Evolutionary conservation across 805 yeast species (phyloP), one percentile per base, ranked within the genome.

Genomic region (Sungouiella thailandica): DNA sequence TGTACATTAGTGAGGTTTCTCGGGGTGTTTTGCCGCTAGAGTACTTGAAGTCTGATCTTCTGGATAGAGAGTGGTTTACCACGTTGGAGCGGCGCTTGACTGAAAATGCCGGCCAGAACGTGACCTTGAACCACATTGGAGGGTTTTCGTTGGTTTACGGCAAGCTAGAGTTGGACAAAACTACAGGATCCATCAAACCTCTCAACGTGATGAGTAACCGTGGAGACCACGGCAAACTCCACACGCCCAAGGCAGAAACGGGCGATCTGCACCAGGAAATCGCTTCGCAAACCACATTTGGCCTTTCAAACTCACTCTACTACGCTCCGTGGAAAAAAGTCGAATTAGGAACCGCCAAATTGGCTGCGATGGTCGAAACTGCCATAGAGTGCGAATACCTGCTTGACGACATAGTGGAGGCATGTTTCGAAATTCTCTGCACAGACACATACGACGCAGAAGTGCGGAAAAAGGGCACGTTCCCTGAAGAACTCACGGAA

Each of bases 311-410:
- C 51, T 81, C 89, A 2, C 58, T 74, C n/a, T 73, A 65, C 44
- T 64, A 69, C 19, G 65, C 76, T 17, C 82, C 85, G 5, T 89
- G 97, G 97, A 70, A 72, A 0, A 90, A 89, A 48, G 82, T 82
- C 0, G 44, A 50, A 4, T 34, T 59, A 4, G 96, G 90, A 0
- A 52, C 50, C 29, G 14, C 30, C 7, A 31, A 55, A 20, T 43
- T 67, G 19, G 43, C 48, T 9, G 41, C 46, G 5, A 20, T 54
- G 27, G 46, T 62, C 10, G 15, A 43, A 5, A 25, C 37, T n/a
- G 37, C 62, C 0, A 35, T 49, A 2, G 43, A 31, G 1, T 13
- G 37, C 4, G 26, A 37, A 0, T 40, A 41, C 32, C 26, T 54
- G 4, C 63, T 70, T 37, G 70, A 69, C 0, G 50, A 55, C 8